Base-by-base conservation (phyloP, 257 asterid species). In the Coffea canephora region DNA sequence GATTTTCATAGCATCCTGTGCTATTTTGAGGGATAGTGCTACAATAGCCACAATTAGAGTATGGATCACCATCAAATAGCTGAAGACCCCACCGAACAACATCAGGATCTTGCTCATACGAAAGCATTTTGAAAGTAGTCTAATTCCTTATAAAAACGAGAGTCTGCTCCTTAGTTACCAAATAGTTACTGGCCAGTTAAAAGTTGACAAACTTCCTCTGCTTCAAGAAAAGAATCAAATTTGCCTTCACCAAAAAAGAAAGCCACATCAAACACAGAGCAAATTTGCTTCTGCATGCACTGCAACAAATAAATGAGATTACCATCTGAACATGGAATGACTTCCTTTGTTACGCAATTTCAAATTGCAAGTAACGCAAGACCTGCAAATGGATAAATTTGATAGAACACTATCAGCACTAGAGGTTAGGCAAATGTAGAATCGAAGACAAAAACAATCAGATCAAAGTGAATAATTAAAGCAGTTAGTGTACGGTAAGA, bases 61-160 rank as follows among this genome's bases (percentile, higher is more conserved):
- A 93, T n/a, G 97, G 98, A 88, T 93, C 96, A 6, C 96, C 93
- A 39, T 93, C 97, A 62, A 94, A 94, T 78, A 94, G 91, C 89
- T 89, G 94, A 84, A 90, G 97, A 57, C 98, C 98, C 98, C 98
- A 94, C 75, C 91, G 92, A 78, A 94, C 88, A 77, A 94, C 96
- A 82, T 94, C 98, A 8, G 96, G 94, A 89, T 93, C 97, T 89
- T 93, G 97, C 81, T 94, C 98, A 54, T 90, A 88, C 6, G 96
- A 87, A 74, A 91, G 86, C 98, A 94, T 94, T 77, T 83, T 70
- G 71, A 31, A 46, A 65, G 48, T 65, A n/a, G 43, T 39, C 43
- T 48, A 76, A 41, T 52, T 66, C 71, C 66, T 77, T 52, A 78
- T 45, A 81, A 74, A 74, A 71, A 45, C 39, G 75, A 69, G 75